These are phyloP conservation scores for Malus orientalis DNA, from an alignment of 306 rosid genomes.

Conservation along the genomic window DNA sequence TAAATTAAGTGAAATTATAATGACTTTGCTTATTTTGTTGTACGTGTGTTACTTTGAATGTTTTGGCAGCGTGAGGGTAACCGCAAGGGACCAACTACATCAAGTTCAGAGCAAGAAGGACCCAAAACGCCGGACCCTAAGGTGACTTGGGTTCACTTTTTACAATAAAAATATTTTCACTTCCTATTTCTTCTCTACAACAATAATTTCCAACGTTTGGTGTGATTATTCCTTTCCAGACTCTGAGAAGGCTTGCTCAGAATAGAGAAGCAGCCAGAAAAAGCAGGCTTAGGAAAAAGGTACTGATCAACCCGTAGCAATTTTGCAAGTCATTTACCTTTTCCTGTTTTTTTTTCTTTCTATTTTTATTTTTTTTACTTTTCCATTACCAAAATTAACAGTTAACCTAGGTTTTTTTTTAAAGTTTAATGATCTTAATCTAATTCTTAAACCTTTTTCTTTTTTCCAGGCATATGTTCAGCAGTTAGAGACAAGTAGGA, in stretches of 20 bases:
- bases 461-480: constrained; percentile 83
- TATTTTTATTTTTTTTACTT: background rate
- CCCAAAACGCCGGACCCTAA: constrained; percentile 96
- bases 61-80: constrained; percentile 51
- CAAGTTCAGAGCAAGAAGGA: constrained; percentile 90
- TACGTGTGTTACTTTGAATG: background rate
- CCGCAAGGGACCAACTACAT: constrained; percentile 68
- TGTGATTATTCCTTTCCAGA: constrained; percentile 34
- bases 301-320: background rate
- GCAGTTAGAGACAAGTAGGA: constrained; percentile 89
- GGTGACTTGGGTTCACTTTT: constrained; percentile 27
- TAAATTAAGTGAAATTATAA: background rate
- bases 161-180: background rate
- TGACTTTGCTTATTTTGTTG: background rate
- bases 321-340: background rate
- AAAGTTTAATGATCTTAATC: background rate
- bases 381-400: background rate
- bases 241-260: constrained; percentile 93
- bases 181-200: background rate
- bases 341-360: background rate
- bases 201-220: background rate
- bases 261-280: constrained; percentile 99
- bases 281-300: constrained; percentile 99
- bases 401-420: background rate
- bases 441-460: background rate